Percentiles rank a stretch among this genome's conserved stretches.
Evolutionary conservation across 2,329 filamentous ascomycete species (phyloP).

Genomic region (Xylaria multiplex): DNA sequence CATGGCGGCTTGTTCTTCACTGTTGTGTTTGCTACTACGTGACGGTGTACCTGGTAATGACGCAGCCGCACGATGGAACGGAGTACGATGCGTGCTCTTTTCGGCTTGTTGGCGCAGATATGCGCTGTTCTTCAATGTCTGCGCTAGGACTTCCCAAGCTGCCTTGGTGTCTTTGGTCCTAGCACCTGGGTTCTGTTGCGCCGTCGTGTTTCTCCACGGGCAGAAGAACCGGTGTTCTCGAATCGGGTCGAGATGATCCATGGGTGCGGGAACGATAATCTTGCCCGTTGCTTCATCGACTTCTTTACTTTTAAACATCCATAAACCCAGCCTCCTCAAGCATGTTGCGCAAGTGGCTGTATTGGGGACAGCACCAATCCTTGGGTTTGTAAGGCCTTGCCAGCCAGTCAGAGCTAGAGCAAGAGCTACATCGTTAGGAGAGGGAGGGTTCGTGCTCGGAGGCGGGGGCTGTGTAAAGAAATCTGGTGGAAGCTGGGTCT

Average conservation of each 20-base stretch:
- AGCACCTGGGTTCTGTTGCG: constrained; percentile 65
- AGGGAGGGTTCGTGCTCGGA: constrained; percentile 43
- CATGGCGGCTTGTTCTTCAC: constrained; percentile 39
- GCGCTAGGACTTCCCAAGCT: constrained; percentile 65
- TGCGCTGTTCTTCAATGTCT: constrained; percentile 68
- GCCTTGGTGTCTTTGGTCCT: constrained; percentile 53
- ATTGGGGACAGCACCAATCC: constrained; percentile 71
- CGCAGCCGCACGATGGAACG: constrained; percentile 42
- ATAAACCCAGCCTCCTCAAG: constrained; percentile 86
- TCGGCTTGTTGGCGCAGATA: constrained; percentile 57
- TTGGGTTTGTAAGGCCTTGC: constrained; percentile 69
- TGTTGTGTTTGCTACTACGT: constrained; percentile 32
- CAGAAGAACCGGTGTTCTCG: constrained; percentile 85
- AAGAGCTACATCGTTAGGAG: constrained; percentile 70
- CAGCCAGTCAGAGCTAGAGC: constrained; percentile 78
- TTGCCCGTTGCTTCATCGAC: constrained; percentile 63
- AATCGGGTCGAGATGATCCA: constrained; percentile 74
- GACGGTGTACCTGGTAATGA: constrained; percentile 45
- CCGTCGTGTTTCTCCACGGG: constrained; percentile 75
- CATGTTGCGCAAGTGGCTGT: constrained; percentile 86
- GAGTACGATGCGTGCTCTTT: constrained; percentile 46
- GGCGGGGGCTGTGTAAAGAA: constrained; percentile 64
- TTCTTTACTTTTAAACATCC: constrained; percentile 88
- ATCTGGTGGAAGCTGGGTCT: constrained; percentile 61
- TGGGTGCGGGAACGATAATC: constrained; percentile 67